phyloP scores from a whole-genome alignment of 352 stramenopile species.

The Globisporangium paroecandrum region DNA sequence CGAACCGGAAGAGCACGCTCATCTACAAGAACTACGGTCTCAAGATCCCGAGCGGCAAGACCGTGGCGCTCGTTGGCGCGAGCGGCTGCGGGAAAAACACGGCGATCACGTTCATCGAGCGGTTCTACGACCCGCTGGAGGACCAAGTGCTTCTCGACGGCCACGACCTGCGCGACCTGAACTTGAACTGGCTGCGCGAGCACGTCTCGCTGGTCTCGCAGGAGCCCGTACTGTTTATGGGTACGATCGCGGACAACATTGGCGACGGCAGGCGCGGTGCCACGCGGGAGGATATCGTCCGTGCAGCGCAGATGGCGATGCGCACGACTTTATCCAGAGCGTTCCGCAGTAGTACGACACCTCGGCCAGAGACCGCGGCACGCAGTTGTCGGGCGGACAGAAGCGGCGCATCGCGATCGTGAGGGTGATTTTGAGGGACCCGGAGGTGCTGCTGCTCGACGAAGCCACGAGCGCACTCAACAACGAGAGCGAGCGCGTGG shows the following conservation, averaged over 20 bases:
- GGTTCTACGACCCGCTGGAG: conserved; percentile 60
- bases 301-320: conserved; percentile 80
- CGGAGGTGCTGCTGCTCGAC: conserved; percentile 88
- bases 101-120: conserved; percentile 65
- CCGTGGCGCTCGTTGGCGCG: conserved; percentile 82
- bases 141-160: conserved; percentile 59
- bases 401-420: conserved; percentile 91
- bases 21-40: conserved; percentile 75
- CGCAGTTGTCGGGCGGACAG: conserved; percentile 88
- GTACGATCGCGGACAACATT: conserved; percentile 63
- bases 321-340: conserved; percentile 86
- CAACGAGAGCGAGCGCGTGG: conserved; percentile 24
- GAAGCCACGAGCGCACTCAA: conserved; percentile 86
- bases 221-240: conserved; percentile 76
- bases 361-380: conserved; percentile 82
- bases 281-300: conserved; percentile 77
- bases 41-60: conserved; percentile 41
- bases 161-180: conserved; percentile 52
- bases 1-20: conserved; percentile 30
- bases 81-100: conserved; percentile 86
- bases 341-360: conserved; percentile 89
- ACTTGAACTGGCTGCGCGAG: conserved; percentile 40
- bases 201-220: conserved; percentile 76
- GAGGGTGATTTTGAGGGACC: conserved; percentile 87
- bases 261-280: conserved; percentile 31